Conservation (phyloP, 176 grass and related monocot species). For the Neostapfia colusana region DNA sequence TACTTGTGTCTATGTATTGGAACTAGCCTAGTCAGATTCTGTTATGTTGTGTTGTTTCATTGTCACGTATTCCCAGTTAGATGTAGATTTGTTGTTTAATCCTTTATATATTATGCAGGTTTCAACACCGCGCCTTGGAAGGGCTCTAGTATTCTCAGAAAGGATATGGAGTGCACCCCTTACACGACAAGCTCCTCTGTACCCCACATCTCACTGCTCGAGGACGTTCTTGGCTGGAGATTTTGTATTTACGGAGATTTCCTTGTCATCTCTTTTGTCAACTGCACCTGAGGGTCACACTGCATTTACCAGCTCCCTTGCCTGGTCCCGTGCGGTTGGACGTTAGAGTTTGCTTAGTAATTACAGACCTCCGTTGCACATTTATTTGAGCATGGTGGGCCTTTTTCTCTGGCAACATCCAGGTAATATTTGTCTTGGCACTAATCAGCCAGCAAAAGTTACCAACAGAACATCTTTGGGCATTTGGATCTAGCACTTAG, state of each 20-base stretch:
- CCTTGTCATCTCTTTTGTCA: constrained; percentile 80
- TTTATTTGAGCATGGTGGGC: constrained; percentile 56
- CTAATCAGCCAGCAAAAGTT: constrained; percentile 44
- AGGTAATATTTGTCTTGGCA: constrained; percentile 51
- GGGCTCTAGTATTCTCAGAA: constrained; percentile 47
- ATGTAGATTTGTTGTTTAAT: neutral
- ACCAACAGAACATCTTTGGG: constrained; percentile 47
- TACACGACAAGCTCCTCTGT: constrained; percentile 60
- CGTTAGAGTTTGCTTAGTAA: constrained; percentile 54
- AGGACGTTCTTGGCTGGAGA: constrained; percentile 95
- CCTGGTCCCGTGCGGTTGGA: constrained; percentile 60
- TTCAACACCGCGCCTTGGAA: constrained; percentile 28
- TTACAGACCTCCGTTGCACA: constrained; percentile 46
- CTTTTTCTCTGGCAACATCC: constrained; percentile 46
- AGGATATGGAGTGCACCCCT: constrained; percentile 83
- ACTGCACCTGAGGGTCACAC: constrained; percentile 72
- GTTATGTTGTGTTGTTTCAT: neutral
- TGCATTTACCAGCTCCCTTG: constrained; percentile 29
- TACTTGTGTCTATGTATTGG: neutral
- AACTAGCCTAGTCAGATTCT: neutral
- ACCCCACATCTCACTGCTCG: constrained; percentile 64
- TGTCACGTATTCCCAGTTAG: neutral
- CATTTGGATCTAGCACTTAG: constrained; percentile 34
- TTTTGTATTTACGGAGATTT: constrained; percentile 85
- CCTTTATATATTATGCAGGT: constrained; percentile 39